These are phyloP conservation scores for Wallacemonas sp. DNA, from an alignment of 208 protist genomes.

Conservation along the genomic window DNA sequence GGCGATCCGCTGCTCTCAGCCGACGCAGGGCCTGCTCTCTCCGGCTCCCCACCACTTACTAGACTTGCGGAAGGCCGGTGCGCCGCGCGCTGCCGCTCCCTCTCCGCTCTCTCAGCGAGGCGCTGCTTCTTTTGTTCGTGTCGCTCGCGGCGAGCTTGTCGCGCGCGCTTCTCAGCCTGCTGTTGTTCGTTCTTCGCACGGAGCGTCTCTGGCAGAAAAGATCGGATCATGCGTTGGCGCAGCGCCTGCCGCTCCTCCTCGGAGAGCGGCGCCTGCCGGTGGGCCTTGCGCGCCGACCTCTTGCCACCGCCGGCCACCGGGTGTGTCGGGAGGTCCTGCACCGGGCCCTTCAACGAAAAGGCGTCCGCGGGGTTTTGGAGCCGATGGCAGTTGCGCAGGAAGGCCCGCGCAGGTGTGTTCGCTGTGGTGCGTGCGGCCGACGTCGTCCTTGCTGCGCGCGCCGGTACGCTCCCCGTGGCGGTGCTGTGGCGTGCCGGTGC, in stretches of 20 bases:
- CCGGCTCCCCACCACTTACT: too few relatives aligned
- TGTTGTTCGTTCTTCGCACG: background rate
- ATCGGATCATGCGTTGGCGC: conserved; percentile 15
- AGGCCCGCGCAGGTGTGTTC: too few relatives aligned
- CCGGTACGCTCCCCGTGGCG: too few relatives aligned
- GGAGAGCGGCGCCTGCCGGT: background rate
- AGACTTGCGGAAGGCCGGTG: too few relatives aligned
- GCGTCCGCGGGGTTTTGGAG: conserved; percentile 36
- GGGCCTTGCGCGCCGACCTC: background rate
- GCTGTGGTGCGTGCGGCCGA: too few relatives aligned
- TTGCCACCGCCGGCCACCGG: background rate
- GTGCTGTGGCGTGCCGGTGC: too few relatives aligned
- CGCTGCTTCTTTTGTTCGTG: conserved; percentile 2
- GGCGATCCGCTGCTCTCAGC: too few relatives aligned
- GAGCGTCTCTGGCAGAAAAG: conserved; percentile 23
- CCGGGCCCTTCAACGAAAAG: conserved; percentile 18
- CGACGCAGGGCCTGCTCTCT: too few relatives aligned
- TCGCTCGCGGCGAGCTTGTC: conserved; percentile 4
- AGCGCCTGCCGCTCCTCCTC: conserved; percentile 10
- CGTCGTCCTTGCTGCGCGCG: too few relatives aligned
- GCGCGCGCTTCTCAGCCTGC: conserved; percentile 12
- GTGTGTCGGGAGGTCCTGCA: conserved; percentile 1
- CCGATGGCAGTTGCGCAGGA: conserved; percentile 38
- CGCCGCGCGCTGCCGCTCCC: conserved; percentile 12
- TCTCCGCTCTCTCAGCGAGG: conserved; percentile 11